Evolutionary conservation across 2,329 filamentous ascomycete genomes (phyloP), one percentile per base, ranked within the genome.

Genomic region (Calonectria crousiana): DNA sequence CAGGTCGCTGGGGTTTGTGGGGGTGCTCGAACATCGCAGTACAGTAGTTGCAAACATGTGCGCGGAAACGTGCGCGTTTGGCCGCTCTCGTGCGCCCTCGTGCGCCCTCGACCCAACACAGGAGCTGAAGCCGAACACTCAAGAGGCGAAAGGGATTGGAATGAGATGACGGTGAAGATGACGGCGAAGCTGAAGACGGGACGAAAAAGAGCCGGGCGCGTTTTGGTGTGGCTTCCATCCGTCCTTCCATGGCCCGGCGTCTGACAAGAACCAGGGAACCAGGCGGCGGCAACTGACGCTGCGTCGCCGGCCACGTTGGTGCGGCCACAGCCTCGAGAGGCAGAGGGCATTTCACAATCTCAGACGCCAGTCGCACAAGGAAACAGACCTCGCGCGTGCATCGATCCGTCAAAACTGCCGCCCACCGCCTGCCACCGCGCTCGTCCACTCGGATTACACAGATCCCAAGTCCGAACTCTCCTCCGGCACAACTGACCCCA

Each of bases 401-500:
- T 52, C 51, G 36, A 51, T 53, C 32, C 58, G 49, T 71, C 47
- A 28, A 36, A 56, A 41, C 49, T 56, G 26, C 58, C 47, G n/a
- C 68, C 58, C 58, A 52, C 68, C 65, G 26, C 68, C 58, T 44
- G 68, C 68, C 60, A 30, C 20, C 36, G 32, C 16, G 60, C 60
- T 44, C 47, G 28, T 26, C 47, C 65, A 62, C 30, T 53, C 65
- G 64, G 34, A 51, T 71, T 69, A 38, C 64, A 14, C 32, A 36
- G 36, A 44, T 28, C 11, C 49, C 18, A 14, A 47, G 52, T 20
- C 53, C 56, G 65, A 41, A 52, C 71, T 53, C 65, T 44, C 47
- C 38, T 76, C 62, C 74, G 68, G 67, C 56, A 62, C 56, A 62
- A 28, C 9, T n/a, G 41, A 41, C 47, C 49, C 64, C 49, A 30